phyloP scores from a whole-genome alignment of 768 basidiomycete genomes.

The Tulasnella sp. region DNA sequence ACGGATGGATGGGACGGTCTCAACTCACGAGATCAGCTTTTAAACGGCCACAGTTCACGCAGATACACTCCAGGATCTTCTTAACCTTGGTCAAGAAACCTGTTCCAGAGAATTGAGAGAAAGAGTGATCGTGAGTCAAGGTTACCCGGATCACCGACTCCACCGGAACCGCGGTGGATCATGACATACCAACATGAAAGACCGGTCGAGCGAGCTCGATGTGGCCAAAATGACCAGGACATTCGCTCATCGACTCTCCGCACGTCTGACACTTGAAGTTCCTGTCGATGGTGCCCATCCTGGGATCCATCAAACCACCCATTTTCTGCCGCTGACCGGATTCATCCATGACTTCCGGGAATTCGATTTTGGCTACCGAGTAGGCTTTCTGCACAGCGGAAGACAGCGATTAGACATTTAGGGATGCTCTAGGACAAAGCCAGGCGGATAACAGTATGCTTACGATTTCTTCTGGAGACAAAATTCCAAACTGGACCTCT shows the following conservation, averaged over 20 bases:
- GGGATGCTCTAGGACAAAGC: background rate
- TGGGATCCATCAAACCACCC: constrained; percentile 95
- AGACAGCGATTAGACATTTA: background rate
- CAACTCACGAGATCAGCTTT: constrained; percentile 96
- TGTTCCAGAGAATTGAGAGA: constrained; percentile 34
- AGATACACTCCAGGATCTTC: constrained; percentile 98
- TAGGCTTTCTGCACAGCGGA: constrained; percentile 78
- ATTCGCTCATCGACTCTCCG: constrained; percentile 99
- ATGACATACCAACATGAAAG: constrained; percentile 82
- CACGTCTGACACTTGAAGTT: constrained; percentile 99
- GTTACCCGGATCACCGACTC: background rate
- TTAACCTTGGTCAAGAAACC: constrained; percentile 99
- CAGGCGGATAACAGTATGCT: constrained; percentile 38
- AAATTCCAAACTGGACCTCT: constrained; percentile 98
- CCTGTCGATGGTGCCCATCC: constrained; percentile 96
- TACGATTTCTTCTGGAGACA: constrained; percentile 98
- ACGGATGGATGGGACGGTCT: constrained; percentile 56
- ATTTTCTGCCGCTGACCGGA: constrained; percentile 82
- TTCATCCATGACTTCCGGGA: constrained; percentile 98
- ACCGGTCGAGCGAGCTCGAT: constrained; percentile 97
- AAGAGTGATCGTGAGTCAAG: background rate
- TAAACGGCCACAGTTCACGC: constrained; percentile 96
- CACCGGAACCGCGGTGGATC: background rate
- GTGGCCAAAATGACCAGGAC: constrained; percentile 98
- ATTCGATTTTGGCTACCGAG: constrained; percentile 96